These are phyloP conservation scores for Colletotrichum siamense DNA, from an alignment of 2,329 filamentous ascomycete species.

Conservation along the genomic window DNA sequence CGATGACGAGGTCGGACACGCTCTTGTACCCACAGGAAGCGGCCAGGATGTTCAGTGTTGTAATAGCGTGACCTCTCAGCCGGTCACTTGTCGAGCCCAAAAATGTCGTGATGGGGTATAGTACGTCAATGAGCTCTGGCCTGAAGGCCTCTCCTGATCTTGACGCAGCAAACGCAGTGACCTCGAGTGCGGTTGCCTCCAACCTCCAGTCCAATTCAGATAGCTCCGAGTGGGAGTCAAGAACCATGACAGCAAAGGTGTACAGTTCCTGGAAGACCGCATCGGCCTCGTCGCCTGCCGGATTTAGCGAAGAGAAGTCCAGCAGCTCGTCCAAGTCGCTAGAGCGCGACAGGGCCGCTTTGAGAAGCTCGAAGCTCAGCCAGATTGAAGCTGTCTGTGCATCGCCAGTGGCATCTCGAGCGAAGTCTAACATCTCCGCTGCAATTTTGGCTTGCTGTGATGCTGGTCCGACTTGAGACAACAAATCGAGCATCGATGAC, in stretches of 20 bases:
- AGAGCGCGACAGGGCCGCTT: conserved; percentile 56
- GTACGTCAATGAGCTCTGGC: conserved; percentile 84
- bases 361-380: conserved; percentile 77
- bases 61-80: conserved; percentile 82
- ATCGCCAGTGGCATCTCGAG: conserved; percentile 62
- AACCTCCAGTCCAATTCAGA: conserved; percentile 70
- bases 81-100: conserved; percentile 73
- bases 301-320: conserved; percentile 51
- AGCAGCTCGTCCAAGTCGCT: conserved; percentile 71
- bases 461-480: conserved; percentile 59
- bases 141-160: conserved; percentile 73
- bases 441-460: conserved; percentile 67
- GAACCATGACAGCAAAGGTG: conserved; percentile 66
- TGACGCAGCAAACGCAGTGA: conserved; percentile 76
- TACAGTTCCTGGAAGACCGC: conserved; percentile 69
- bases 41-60: conserved; percentile 82
- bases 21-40: conserved; percentile 74
- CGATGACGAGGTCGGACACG: conserved; percentile 81
- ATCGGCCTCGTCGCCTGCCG: conserved; percentile 47
- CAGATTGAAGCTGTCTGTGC: conserved; percentile 76
- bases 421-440: conserved; percentile 67
- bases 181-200: conserved; percentile 81
- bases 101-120: conserved; percentile 92
- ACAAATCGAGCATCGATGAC: conserved; percentile 61
- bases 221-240: conserved; percentile 60